These are phyloP conservation scores for Acrodontium crateriforme DNA, from an alignment of 2,329 filamentous ascomycete species.

Conservation along the genomic window DNA sequence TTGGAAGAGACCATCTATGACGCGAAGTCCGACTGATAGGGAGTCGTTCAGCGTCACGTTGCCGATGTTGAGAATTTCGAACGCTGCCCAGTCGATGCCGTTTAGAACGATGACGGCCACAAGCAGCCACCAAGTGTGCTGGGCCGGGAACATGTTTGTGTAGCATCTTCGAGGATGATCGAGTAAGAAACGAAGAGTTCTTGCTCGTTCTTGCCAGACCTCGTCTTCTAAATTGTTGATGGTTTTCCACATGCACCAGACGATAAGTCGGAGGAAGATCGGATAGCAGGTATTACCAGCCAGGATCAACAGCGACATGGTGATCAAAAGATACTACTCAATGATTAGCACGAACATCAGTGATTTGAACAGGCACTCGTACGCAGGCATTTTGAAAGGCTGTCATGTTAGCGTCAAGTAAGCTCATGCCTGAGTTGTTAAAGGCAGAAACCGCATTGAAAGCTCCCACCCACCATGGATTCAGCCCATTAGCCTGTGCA, in stretches of 20 bases:
- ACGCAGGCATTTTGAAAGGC: conserved; percentile 46
- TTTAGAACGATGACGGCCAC: conserved; percentile 39
- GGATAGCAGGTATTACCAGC: conserved; percentile 45
- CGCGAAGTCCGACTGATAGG: conserved; percentile 32
- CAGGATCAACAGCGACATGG: conserved; percentile 35
- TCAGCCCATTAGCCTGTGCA: conserved; percentile 42
- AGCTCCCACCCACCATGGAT: conserved; percentile 54
- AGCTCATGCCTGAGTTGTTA: conserved; percentile 57
- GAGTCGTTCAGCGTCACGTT: conserved; percentile 34
- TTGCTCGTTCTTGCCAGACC: conserved; percentile 26
- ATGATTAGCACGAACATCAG: too few species aligned
- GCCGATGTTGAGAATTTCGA: conserved; percentile 41
- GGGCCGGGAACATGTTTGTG: conserved; percentile 46
- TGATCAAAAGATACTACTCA: conserved; percentile 31
- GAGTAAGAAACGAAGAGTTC: conserved; percentile 42
- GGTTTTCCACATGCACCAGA: conserved; percentile 42
- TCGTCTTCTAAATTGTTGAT: conserved; percentile 23
- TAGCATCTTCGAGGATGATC: conserved; percentile 51
- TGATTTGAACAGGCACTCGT: too few species aligned
- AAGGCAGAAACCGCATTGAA: conserved; percentile 57
- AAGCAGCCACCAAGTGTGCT: conserved; percentile 46
- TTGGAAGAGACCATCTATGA: conserved; percentile 47
- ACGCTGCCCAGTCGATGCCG: conserved; percentile 37
- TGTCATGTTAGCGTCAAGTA: conserved; percentile 52
- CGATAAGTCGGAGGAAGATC: conserved; percentile 41